Base-by-base conservation (phyloP, 2,329 filamentous ascomycete species). In the Paradendryphiella salina region DNA sequence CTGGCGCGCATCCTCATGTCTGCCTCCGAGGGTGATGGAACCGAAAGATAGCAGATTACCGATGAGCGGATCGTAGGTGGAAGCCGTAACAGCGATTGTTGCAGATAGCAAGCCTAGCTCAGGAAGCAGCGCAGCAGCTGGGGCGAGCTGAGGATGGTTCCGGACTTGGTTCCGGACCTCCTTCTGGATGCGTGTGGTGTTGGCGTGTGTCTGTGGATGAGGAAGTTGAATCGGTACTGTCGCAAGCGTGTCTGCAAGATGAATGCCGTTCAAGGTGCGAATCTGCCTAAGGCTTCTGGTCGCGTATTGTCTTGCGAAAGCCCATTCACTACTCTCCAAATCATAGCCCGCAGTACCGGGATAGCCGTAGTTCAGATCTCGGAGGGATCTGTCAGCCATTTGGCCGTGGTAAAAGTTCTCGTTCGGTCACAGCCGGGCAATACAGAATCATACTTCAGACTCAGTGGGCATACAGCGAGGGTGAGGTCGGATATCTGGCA, bases 31-130 rank as follows among this genome's bases (percentile, higher is more conserved):
- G 75, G 82, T 53, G 79, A 75, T 59, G 75, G 82, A 79, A 1
- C 85, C 85, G 21, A 83, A 74, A 2, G 80, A 79, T 17, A 89
- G 75, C 4, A 86, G 68, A 10, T 63, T 60, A 14, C 76, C 75
- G 20, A 69, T 46, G 2, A 67, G 54, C 11, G 77, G 73, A 52
- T 79, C 77, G 56, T 77, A 73, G 6, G 52, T 63, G 6, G 51
- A 26, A 2, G 66, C 46, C 2, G 71, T 66, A 4, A 64, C 62
- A 14, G 62, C 56, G 3, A 75, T 60, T 8, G 69, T 67, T 3
- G 62, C 58, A 17, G 70, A 73, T 1, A 61, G 42, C 1, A 55
- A 17, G 1, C 63, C 64, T 8, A 64, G 52, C n/a, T 65, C 57
- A 1, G 64, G 54, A 6, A 74, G 42, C 3, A 63, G 20, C 3